These are phyloP conservation scores for Fusarium sambucinum DNA, from an alignment of 2,329 filamentous ascomycete genomes.

Conservation along the genomic window DNA sequence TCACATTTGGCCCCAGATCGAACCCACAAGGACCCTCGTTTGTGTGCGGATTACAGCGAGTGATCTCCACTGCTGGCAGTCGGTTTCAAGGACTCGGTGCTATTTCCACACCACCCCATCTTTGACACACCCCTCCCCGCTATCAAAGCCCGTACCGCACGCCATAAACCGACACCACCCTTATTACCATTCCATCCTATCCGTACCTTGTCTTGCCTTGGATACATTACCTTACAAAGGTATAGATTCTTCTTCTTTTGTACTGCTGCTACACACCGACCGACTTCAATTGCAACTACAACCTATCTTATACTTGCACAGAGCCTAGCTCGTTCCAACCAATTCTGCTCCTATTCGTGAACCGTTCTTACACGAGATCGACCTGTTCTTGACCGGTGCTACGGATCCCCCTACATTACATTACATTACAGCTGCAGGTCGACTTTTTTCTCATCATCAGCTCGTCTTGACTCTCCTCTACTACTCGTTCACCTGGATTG, in stretches of 20 bases:
- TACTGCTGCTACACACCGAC: conserved; percentile 38
- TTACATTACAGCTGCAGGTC: conserved; percentile 23
- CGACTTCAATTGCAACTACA: conserved; percentile 24
- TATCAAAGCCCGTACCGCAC: conserved; percentile 39
- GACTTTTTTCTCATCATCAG: conserved; percentile 6
- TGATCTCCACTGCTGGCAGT: conserved; percentile 19
- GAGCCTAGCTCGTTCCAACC: conserved; percentile 18
- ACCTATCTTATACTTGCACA: conserved; percentile 32
- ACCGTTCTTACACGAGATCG: conserved; percentile 40
- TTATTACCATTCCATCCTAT: conserved; percentile 18
- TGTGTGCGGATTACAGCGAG: conserved; percentile 19
- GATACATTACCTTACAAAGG: conserved; percentile 25
- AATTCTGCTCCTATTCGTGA: conserved; percentile 24
- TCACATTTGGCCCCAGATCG: conserved; percentile 42
- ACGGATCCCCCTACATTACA: conserved; percentile 33
- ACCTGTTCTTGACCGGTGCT: conserved; percentile 43
- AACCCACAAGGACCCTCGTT: conserved; percentile 30
- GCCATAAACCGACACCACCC: conserved; percentile 46
- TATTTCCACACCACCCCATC: conserved; percentile 43
- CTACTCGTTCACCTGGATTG: conserved; percentile 17
- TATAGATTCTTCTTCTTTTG: conserved; percentile 28
- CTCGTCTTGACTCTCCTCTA: not conserved
- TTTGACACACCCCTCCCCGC: conserved; percentile 33
- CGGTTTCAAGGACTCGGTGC: conserved; percentile 25
- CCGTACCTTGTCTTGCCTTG: conserved; percentile 7